A percentile compares a stretch with the other conserved stretches of the same genome.
Conservation (phyloP, 768 basidiomycete genomes). For the Mycena leptocephala region DNA sequence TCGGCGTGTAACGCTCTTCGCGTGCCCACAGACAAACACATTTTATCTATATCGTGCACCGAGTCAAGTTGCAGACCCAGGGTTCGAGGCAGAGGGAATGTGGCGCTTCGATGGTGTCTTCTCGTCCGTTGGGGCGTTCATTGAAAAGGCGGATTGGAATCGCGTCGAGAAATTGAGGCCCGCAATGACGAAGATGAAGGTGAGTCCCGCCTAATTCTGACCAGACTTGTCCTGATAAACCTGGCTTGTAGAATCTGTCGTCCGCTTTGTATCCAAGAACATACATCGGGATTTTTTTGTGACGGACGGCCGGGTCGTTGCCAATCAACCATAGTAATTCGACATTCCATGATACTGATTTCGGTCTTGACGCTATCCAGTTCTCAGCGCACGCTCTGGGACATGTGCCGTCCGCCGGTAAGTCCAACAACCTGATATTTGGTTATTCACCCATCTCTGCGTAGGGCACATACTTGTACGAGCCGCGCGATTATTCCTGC, state of each 20-base stretch:
- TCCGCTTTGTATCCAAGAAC: not conserved
- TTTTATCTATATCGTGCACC: not conserved
- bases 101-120: not conserved
- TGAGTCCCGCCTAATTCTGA: not conserved
- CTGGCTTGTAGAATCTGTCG: not conserved
- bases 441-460: not conserved
- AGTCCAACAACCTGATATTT: not conserved
- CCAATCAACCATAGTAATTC: not conserved
- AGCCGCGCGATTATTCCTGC: not conserved
- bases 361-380: not conserved
- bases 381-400: conserved; percentile 1
- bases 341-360: not conserved
- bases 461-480: not conserved
- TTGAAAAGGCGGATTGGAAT: conserved; percentile 6
- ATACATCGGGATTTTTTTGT: not conserved
- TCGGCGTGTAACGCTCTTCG: not conserved
- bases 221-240: not conserved
- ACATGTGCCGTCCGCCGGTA: not conserved
- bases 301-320: not conserved
- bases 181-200: not conserved
- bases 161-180: not conserved
- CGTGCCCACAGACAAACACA: not conserved
- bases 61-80: not conserved
- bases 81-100: not conserved
- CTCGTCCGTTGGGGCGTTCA: not conserved